A percentile compares a stretch with the other conserved stretches of the same genome.
phyloP scores from a whole-genome alignment of 2,329 filamentous ascomycete species.

The Fusarium nelsonii region DNA sequence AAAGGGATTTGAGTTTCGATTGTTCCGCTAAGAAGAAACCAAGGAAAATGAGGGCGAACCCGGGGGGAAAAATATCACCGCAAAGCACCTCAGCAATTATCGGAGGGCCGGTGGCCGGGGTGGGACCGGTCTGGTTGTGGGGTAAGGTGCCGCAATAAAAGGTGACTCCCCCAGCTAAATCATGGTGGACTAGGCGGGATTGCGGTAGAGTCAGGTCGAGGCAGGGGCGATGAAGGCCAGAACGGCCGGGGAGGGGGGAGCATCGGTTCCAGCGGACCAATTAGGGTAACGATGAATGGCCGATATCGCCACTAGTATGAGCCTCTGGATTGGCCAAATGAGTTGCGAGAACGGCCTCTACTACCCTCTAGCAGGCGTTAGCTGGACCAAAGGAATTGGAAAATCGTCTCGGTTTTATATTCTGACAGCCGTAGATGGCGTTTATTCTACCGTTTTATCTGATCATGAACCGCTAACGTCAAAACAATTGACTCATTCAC shows the following conservation, averaged over 20 bases:
- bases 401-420: slow-evolving; percentile 16
- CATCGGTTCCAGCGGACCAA: slow-evolving; percentile 26
- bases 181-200: neutral
- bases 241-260: slow-evolving; percentile 17
- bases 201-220: slow-evolving; percentile 5
- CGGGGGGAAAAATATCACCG: slow-evolving; percentile 30
- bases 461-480: slow-evolving; percentile 4
- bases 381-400: slow-evolving; percentile 29
- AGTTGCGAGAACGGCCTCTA: slow-evolving; percentile 5
- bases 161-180: slow-evolving; percentile 33
- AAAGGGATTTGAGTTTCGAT: slow-evolving; percentile 5
- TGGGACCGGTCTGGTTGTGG: slow-evolving; percentile 39
- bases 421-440: neutral
- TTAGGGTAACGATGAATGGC: slow-evolving; percentile 31
- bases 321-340: slow-evolving; percentile 35
- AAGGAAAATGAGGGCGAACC: slow-evolving; percentile 27
- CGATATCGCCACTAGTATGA: slow-evolving; percentile 45
- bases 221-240: slow-evolving; percentile 32
- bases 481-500: slow-evolving; percentile 11
- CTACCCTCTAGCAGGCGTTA: slow-evolving; percentile 9
- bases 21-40: slow-evolving; percentile 20
- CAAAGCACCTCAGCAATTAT: slow-evolving; percentile 8
- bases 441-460: neutral
- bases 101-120: slow-evolving; percentile 42
- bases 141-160: slow-evolving; percentile 31